Base-by-base conservation (phyloP, 257 asterid species). In the Solanum appendiculatum region DNA sequence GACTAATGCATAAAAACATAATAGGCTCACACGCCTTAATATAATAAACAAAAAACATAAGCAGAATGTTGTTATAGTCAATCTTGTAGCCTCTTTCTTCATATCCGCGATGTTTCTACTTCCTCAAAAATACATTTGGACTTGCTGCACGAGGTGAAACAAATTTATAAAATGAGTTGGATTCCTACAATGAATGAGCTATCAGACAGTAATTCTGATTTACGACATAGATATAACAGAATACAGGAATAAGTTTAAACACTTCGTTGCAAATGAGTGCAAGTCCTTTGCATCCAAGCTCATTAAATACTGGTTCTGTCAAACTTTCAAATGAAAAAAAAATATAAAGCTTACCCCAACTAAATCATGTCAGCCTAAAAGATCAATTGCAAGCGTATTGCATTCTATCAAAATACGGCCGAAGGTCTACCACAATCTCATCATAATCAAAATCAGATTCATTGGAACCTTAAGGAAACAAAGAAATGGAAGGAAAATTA, bases 241-340 rank as follows among this genome's bases (percentile, higher is more conserved):
- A 84, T 83, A 86, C 58, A 86, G 87, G 74, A 87, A 84, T 42
- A 88, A 84, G 37, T 40, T 83, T 39, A 58, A 60, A 23, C 44
- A 64, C 42, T 86, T 86, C 64, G 64, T 31, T 90, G 92, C 85
- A 75, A 84, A 86, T 73, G 89, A 77, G 69, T 68, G 86, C 89
- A 91, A 88, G 66, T 72, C 83, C 23, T 86, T 44, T 23, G 70
- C 82, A 31, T 86, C 83, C 56, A 90, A 88, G 69, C 91, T 92
- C 68, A 75, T 90, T 66, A 95, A 93, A 90, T 93, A 93, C 14
- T 94, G 98, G 98, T 81, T 96, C 96, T 37, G 94, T 90, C 84
- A 81, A 69, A 91, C 98, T 93, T 83, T 91, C 96, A 48, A 75
- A 92, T 68, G 86, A 92, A 88, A 21, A 11, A 21, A 56, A 4